A percentile compares a stretch with the other conserved stretches of the same genome.
These are phyloP conservation scores for Colletotrichum coccodes DNA, from an alignment of 2,329 filamentous ascomycete genomes.

Conservation along the genomic window DNA sequence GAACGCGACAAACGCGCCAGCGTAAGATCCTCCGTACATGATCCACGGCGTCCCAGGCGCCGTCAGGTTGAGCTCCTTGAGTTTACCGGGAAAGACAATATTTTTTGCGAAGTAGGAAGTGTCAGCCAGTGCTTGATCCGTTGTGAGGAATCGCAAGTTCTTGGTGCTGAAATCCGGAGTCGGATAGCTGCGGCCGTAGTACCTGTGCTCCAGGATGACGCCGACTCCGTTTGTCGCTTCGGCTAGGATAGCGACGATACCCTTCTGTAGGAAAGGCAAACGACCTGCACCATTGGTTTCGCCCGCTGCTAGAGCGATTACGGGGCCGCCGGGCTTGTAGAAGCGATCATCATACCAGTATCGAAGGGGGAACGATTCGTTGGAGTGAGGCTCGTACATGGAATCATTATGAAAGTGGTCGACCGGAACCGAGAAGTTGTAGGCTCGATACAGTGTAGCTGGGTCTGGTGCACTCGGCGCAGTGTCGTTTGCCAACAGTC, in stretches of 20 bases:
- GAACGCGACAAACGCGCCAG: slow-evolving; percentile 82
- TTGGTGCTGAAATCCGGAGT: slow-evolving; percentile 71
- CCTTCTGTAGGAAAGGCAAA: slow-evolving; percentile 79
- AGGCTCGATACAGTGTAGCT: slow-evolving; percentile 45
- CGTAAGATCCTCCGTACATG: slow-evolving; percentile 86
- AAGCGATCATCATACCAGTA: slow-evolving; percentile 86
- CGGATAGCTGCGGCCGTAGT: slow-evolving; percentile 83
- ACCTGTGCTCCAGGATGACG: slow-evolving; percentile 86
- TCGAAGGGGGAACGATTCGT: slow-evolving; percentile 74
- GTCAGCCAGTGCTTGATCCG: slow-evolving; percentile 85
- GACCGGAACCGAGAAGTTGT: slow-evolving; percentile 62
- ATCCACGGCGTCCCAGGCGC: slow-evolving; percentile 76
- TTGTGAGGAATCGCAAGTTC: slow-evolving; percentile 83
- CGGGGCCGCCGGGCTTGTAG: slow-evolving; percentile 81
- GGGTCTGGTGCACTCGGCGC: slow-evolving; percentile 10
- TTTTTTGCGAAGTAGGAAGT: slow-evolving; percentile 83
- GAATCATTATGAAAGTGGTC: slow-evolving; percentile 88
- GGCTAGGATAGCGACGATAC: slow-evolving; percentile 77
- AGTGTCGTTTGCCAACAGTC: background rate
- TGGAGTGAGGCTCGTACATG: slow-evolving; percentile 79
- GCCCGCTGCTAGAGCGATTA: slow-evolving; percentile 80
- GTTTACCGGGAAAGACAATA: slow-evolving; percentile 71
- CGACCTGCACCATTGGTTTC: slow-evolving; percentile 72
- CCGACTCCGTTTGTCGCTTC: slow-evolving; percentile 78
- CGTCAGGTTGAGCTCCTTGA: slow-evolving; percentile 74